Conservation (phyloP, 2,329 filamentous ascomycete genomes). For the Trichoderma arundinaceum region DNA sequence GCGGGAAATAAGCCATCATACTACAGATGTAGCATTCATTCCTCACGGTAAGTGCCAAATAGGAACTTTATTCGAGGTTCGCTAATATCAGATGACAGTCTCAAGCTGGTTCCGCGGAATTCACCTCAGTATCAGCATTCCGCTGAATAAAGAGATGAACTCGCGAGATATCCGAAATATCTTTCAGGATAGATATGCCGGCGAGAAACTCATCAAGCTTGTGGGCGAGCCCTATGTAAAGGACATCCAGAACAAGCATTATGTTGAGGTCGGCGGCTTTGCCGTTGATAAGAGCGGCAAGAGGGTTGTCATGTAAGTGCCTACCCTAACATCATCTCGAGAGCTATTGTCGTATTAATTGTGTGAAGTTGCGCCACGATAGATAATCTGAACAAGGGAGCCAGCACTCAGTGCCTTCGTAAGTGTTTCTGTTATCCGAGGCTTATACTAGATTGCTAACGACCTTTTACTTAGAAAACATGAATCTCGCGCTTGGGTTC, state of each 20-base stretch:
- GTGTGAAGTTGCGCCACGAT: conserved; percentile 71
- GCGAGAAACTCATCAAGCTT: conserved; percentile 93
- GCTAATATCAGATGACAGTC: background rate
- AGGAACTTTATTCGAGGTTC: background rate
- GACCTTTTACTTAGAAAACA: conserved; percentile 65
- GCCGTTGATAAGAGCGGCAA: conserved; percentile 5
- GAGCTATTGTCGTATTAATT: background rate
- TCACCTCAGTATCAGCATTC: conserved; percentile 87
- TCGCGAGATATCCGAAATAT: conserved; percentile 91
- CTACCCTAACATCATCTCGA: background rate
- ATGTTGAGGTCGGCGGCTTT: conserved; percentile 88
- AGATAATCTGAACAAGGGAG: conserved; percentile 92
- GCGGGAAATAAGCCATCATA: conserved; percentile 81
- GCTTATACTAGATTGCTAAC: background rate
- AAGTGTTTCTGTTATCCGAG: conserved; percentile 50
- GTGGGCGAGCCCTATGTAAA: conserved; percentile 89
- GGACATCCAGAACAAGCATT: conserved; percentile 81
- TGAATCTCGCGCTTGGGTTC: conserved; percentile 90
- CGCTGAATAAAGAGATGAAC: conserved; percentile 83
- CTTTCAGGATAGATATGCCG: conserved; percentile 95
- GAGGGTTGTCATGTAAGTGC: conserved; percentile 12
- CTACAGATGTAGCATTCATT: conserved; percentile 77
- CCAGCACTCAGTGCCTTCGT: conserved; percentile 90
- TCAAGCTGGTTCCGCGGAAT: conserved; percentile 88
- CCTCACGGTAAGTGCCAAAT: conserved; percentile 66